These are phyloP conservation scores for Oldenlandia corymbosa DNA, from an alignment of 257 asterid species.

Conservation along the genomic window DNA sequence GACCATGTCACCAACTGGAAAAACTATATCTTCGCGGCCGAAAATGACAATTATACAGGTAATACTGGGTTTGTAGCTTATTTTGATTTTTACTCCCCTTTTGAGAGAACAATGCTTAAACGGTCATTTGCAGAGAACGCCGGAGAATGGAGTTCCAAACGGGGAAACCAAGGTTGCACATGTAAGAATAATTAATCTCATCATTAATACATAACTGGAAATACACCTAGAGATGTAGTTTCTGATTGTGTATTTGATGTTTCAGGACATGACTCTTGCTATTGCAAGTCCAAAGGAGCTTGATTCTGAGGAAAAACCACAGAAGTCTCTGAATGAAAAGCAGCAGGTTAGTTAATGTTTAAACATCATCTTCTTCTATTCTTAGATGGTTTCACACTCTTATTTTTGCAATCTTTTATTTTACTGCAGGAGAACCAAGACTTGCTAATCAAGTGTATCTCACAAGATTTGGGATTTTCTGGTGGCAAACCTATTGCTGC, in stretches of 20 bases:
- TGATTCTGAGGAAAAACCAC: constrained; percentile 87
- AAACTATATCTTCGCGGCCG: constrained; percentile 63
- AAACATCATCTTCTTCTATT: too few relatives aligned
- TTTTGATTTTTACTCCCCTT: constrained; percentile 17
- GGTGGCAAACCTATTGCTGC: constrained; percentile 96
- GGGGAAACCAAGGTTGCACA: constrained; percentile 55
- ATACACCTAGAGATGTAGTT: constrained; percentile 9
- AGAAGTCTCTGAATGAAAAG: constrained; percentile 83
- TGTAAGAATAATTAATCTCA: constrained; percentile 32
- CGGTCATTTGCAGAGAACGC: constrained; percentile 64
- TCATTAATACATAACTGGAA: background rate
- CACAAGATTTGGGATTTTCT: constrained; percentile 94
- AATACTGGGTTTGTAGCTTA: constrained; percentile 17
- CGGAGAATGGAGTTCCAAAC: constrained; percentile 63
- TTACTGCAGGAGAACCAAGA: constrained; percentile 87
- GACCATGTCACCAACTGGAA: constrained; percentile 95
- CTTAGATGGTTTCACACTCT: background rate
- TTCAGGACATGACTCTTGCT: constrained; percentile 52
- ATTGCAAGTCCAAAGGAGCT: constrained; percentile 65
- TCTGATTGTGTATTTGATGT: constrained; percentile 23
- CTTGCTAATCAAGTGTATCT: constrained; percentile 79
- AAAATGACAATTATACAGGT: constrained; percentile 77
- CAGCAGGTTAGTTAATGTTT: constrained; percentile 90
- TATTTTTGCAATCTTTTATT: constrained; percentile 16
- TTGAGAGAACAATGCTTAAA: constrained; percentile 24